Conservation (phyloP, 2,329 filamentous ascomycete species). For the Cladobotryum protrusum region DNA sequence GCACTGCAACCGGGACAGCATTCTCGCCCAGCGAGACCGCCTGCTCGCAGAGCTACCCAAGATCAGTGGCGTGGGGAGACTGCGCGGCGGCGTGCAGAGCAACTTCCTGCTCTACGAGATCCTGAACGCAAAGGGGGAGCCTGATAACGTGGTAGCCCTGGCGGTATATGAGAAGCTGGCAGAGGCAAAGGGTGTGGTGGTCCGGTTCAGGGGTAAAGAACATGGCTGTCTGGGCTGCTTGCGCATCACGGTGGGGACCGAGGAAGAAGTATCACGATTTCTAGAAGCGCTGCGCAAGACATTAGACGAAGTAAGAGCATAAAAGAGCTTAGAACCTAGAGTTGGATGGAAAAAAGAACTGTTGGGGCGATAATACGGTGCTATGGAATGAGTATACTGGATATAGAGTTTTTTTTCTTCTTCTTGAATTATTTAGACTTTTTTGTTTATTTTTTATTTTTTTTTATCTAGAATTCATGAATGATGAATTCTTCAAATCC, state of each 20-base stretch:
- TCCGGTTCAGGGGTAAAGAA: slow-evolving; percentile 90
- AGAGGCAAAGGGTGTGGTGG: slow-evolving; percentile 81
- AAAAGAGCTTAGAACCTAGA: slow-evolving; percentile 15
- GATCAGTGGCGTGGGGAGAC: slow-evolving; percentile 71
- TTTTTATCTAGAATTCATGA: neutral
- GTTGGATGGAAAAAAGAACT: neutral
- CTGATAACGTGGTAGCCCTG: slow-evolving; percentile 72
- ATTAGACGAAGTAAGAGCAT: slow-evolving; percentile 38
- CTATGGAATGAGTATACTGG: neutral
- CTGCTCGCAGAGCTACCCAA: slow-evolving; percentile 66
- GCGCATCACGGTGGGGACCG: slow-evolving; percentile 87
- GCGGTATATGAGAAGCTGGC: slow-evolving; percentile 80
- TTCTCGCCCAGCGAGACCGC: slow-evolving; percentile 71
- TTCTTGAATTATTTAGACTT: neutral
- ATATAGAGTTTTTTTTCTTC: neutral
- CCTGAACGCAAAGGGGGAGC: slow-evolving; percentile 62
- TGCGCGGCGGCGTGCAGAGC: slow-evolving; percentile 71
- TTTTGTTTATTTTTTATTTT: neutral
- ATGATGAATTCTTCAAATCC: neutral
- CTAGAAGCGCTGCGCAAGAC: slow-evolving; percentile 57
- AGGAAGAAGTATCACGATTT: slow-evolving; percentile 75
- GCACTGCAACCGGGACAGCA: slow-evolving; percentile 60
- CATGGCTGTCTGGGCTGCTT: slow-evolving; percentile 82
- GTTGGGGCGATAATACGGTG: neutral
- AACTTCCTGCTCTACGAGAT: slow-evolving; percentile 94